phyloP scores from a whole-genome alignment of 257 asterid genomes.

The Solanum infundibuliforme region DNA sequence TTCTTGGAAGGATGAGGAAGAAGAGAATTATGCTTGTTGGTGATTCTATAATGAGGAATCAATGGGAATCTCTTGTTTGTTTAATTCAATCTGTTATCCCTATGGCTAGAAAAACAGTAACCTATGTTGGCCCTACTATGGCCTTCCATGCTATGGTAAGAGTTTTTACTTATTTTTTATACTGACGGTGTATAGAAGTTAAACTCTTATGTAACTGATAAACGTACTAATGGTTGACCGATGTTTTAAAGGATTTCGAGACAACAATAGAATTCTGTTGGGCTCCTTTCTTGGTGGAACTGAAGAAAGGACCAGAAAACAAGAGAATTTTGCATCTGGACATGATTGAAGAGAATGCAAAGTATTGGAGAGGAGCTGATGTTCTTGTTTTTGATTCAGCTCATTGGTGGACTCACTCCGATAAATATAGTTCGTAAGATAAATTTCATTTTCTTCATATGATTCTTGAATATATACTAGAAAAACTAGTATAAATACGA shows the following conservation, averaged over 20 bases:
- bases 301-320: constrained; percentile 42
- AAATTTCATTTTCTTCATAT: background rate
- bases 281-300: constrained; percentile 87
- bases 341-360: constrained; percentile 75
- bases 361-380: constrained; percentile 85
- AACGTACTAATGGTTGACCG: background rate
- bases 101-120: constrained; percentile 47
- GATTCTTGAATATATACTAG: background rate
- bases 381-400: constrained; percentile 88
- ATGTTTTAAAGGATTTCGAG: constrained; percentile 55
- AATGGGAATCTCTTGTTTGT: constrained; percentile 95
- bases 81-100: constrained; percentile 78
- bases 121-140: constrained; percentile 80
- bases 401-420: constrained; percentile 94
- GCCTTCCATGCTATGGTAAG: constrained; percentile 86
- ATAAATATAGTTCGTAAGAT: constrained; percentile 66
- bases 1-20: constrained; percentile 81
- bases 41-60: constrained; percentile 88
- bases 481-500: background rate
- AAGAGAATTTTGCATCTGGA: constrained; percentile 72
- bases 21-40: constrained; percentile 89
- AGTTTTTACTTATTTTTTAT: background rate
- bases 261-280: constrained; percentile 78
- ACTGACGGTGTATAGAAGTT: background rate
- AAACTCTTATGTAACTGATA: background rate